Evolutionary conservation across 2,329 filamentous ascomycete genomes (phyloP).

Genomic region (Paracorniculantispora psalliotae): DNA sequence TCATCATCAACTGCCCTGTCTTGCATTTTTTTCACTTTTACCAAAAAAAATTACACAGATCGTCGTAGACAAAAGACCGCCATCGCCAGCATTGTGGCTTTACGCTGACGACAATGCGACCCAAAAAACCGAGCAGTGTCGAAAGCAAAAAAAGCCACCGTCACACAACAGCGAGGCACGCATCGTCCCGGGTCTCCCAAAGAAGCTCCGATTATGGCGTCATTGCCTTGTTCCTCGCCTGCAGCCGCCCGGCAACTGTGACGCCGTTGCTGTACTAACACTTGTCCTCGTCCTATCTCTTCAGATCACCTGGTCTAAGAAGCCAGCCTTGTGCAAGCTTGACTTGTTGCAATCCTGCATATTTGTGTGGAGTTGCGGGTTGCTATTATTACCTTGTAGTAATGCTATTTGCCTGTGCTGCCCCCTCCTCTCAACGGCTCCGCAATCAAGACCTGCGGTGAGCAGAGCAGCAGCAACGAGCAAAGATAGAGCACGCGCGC

Average conservation of each 20-base stretch:
- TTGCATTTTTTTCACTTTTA: too few relatives aligned
- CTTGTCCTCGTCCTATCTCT: background rate
- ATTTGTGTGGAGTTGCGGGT: background rate
- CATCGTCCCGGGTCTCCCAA: background rate
- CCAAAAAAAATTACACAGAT: background rate
- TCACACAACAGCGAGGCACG: background rate
- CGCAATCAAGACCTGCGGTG: conserved; percentile 7
- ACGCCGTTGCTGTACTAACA: background rate
- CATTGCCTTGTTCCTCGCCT: background rate
- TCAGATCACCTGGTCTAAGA: conserved; percentile 9
- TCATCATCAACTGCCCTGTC: background rate
- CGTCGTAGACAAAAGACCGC: background rate
- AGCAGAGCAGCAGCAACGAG: background rate
- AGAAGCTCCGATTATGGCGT: background rate
- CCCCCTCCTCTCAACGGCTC: background rate
- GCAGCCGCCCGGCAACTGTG: background rate
- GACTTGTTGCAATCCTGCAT: background rate
- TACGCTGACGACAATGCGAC: background rate
- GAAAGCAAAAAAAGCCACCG: background rate
- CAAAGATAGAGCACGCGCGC: background rate
- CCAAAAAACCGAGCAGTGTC: background rate
- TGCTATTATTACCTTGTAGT: conserved; percentile 1
- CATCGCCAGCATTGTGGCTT: background rate
- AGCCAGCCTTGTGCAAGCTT: background rate
- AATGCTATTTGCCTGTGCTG: conserved; percentile 1